Evolutionary conservation across 371 early-diverging fungal genomes (phyloP).

Genomic region (Rhizomucor pusillus): DNA sequence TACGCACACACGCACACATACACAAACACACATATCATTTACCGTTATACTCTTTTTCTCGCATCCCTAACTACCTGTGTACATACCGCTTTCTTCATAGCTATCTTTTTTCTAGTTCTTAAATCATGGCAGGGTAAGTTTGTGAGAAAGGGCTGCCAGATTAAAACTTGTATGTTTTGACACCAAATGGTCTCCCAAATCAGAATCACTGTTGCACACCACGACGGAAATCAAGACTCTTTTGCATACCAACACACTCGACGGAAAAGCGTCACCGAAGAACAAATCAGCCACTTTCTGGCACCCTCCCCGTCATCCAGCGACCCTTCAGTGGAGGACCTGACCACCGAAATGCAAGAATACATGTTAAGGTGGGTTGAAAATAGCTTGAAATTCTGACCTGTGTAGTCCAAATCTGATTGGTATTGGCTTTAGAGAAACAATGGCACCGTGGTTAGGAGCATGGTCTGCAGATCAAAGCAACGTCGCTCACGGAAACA

Average conservation of each 20-base stretch:
- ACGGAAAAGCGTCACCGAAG: slow-evolving; percentile 20
- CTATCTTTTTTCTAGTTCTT: neutral
- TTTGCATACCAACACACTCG: slow-evolving; percentile 10
- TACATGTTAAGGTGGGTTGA: slow-evolving; percentile 37
- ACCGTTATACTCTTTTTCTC: no score
- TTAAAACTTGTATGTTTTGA: neutral
- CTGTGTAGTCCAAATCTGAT: neutral
- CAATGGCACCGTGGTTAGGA: slow-evolving; percentile 28
- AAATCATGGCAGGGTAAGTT: slow-evolving; percentile 19
- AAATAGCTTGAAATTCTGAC: neutral
- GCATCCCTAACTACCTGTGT: no score
- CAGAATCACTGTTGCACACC: slow-evolving; percentile 19
- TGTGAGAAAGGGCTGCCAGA: neutral
- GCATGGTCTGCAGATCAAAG: slow-evolving; percentile 26
- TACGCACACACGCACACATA: no score
- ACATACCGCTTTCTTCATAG: no score
- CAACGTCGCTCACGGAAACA: slow-evolving; percentile 21
- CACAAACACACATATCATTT: no score
- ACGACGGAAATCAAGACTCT: slow-evolving; percentile 10
- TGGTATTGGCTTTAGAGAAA: slow-evolving; percentile 4
- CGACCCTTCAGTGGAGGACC: slow-evolving; percentile 30
- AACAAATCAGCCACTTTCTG: slow-evolving; percentile 28
- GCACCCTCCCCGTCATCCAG: slow-evolving; percentile 8
- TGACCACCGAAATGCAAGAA: slow-evolving; percentile 45
- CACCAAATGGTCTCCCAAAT: neutral